Evolutionary conservation across 805 yeast species (phyloP), one percentile per base, ranked within the genome.

Genomic region (Pichia insulana): DNA sequence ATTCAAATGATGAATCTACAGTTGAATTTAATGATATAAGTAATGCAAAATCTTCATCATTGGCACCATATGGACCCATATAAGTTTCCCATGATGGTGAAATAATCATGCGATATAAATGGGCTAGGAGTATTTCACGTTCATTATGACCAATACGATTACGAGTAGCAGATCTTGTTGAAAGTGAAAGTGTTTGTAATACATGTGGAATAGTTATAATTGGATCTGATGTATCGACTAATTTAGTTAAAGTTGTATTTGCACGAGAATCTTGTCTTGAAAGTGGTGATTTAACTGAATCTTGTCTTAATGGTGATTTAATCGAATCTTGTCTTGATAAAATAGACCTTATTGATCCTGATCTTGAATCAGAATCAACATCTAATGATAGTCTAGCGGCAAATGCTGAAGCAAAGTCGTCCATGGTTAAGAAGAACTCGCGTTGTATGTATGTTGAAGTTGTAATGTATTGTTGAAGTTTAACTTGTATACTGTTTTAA

Each of bases 41-140:
- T 20, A 34, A 33, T 5, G 30, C 8, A 16, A 48, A 39, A 22
- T 45, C 36, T 22, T 45, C 43, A 18, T 45, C 51, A 26, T 42
- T 36, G 12, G 39, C 25, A 52, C 48, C 42, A 38, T 19, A 12
- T 6, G 58, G 50, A 20, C 42, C 39, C 15, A 44, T 20, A 30
- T 44, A 8, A 74, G 71, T 41, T 64, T 68, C 36, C 22, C 34
- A 36, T 12, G 40, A 33, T 20, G 34, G 36, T 25, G 65, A 62
- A 6, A 70, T 69, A 28, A 70, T 62, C 54, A 73, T 56, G 44
- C 69, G 69, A 50, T 67, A 73, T 38, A 75, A 58, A 53, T 75
- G 78, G 7, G 73, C 75, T 46, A 73, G 55, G 22, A 75, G 59
- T 46, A 71, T 50, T 50, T 74, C 78, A 43, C 79, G 56, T 8